phyloP scores from a whole-genome alignment of 208 protist species.

The Leishmania aethiopica region DNA sequence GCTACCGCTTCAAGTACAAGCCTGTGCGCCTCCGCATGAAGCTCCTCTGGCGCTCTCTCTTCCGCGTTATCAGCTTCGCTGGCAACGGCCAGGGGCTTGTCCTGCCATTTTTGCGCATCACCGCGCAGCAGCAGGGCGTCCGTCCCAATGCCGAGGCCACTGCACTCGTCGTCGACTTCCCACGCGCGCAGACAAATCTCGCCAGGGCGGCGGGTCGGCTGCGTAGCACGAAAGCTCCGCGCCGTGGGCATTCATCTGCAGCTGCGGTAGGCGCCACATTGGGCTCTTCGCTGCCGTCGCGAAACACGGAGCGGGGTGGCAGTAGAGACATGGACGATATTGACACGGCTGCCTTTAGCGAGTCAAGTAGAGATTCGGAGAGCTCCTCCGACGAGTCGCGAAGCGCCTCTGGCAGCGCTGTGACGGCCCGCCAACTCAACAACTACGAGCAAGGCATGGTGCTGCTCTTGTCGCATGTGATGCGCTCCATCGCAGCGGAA shows the following conservation, averaged over 20 bases:
- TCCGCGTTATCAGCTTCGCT: constrained; percentile 64
- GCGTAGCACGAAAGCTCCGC: background rate
- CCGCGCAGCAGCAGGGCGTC: background rate
- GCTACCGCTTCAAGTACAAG: constrained; percentile 34
- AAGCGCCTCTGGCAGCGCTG: constrained; percentile 11
- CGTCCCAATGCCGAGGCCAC: background rate
- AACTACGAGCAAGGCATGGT: constrained; percentile 81
- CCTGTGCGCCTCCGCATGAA: constrained; percentile 63
- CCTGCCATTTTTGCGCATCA: constrained; percentile 11
- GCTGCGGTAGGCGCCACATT: background rate
- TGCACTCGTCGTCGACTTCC: background rate
- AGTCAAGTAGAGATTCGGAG: constrained; percentile 8
- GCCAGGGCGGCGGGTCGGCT: background rate
- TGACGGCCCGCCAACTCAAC: constrained; percentile 31
- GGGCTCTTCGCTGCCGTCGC: background rate
- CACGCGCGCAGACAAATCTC: background rate
- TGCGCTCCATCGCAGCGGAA: constrained; percentile 53
- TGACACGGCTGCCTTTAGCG: constrained; percentile 10
- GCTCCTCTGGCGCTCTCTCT: constrained; percentile 61
- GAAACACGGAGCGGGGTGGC: background rate
- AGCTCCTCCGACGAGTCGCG: constrained; percentile 4
- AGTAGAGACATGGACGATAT: background rate
- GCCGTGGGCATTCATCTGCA: background rate
- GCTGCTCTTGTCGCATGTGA: constrained; percentile 70
- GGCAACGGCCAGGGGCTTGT: constrained; percentile 17